phyloP scores from a whole-genome alignment of 2,329 filamentous ascomycete species.

The Septoria petroselini region DNA sequence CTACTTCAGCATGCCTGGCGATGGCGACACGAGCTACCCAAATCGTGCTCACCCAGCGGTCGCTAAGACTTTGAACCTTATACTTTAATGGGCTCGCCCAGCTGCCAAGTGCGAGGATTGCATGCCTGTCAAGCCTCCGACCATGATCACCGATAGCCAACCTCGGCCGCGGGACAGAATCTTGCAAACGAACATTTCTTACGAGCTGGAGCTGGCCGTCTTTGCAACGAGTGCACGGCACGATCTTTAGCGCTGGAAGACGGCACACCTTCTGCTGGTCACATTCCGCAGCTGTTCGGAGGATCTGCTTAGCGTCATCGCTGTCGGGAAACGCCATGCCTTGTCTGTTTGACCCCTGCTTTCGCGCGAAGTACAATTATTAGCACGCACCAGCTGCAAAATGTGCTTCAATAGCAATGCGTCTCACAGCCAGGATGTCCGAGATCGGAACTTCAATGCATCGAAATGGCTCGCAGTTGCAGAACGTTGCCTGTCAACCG shows the following conservation, averaged over 20 bases:
- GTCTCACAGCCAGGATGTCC: slow-evolving; percentile 6
- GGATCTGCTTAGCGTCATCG: slow-evolving; percentile 12
- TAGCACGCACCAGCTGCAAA: no score
- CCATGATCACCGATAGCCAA: not conserved
- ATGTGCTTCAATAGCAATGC: no score
- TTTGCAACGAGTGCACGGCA: slow-evolving; percentile 2
- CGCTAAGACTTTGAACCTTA: slow-evolving; percentile 14
- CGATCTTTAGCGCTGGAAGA: slow-evolving; percentile 1
- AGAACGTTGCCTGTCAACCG: not conserved
- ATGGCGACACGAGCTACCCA: not conserved
- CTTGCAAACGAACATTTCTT: not conserved
- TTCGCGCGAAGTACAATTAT: slow-evolving; percentile 12
- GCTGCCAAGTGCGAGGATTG: not conserved
- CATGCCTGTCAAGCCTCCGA: not conserved
- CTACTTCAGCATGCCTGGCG: slow-evolving; percentile 4
- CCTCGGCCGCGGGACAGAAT: not conserved
- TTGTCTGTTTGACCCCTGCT: slow-evolving; percentile 10
- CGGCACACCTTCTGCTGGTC: not conserved
- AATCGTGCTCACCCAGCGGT: slow-evolving; percentile 7
- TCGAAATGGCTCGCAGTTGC: no score
- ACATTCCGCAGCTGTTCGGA: slow-evolving; percentile 1
- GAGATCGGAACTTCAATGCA: no score
- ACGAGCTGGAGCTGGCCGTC: not conserved
- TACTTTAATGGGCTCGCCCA: slow-evolving; percentile 5
- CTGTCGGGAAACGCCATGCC: slow-evolving; percentile 13